Base-by-base conservation (phyloP, 306 rosid species). In the Cucumis melo region DNA sequence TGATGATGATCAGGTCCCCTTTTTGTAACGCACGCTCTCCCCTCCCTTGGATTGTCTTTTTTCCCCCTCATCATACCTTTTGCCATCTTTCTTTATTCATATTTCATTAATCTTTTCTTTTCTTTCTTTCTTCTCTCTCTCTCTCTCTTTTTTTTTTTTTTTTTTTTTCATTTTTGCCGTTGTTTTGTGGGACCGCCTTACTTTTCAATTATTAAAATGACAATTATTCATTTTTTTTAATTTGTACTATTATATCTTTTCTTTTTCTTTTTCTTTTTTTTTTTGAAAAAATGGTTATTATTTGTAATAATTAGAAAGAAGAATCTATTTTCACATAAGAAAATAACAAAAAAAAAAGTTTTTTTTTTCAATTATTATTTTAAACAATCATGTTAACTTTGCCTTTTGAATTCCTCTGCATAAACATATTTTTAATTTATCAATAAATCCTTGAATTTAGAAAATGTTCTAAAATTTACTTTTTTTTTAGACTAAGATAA, bases 141-240 rank as follows among this genome's bases (percentile, higher is more conserved):
- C n/a, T n/a, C n/a, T n/a, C n/a, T n/a, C n/a, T n/a, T n/a, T n/a
- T n/a, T n/a, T n/a, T n/a, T n/a, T n/a, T n/a, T n/a, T n/a, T n/a
- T 2, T 29, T 6, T 61, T 10, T 0, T 24, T 29, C 14, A 0
- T 29, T 32, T 14, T 15, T 8, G 17, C 53, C 53, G 1, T 62
- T 62, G 12, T 29, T 62, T 29, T 17, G 10, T 39, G 73, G 73
- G 21, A 29, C 73, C 51, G 20, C 3, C 51, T 38, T 39, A 16
- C 73, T 39, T 65, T n/a, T 65, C 73, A 65, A 65, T 65, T 65
- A 65, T 65, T 65, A 64, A 34, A 36, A 64, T 64, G 24, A 19
- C 48, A 64, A 64, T 64, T 64, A 64, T 36, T 64, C 72, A 36
- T 36, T 65, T 63, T 63, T 29, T 32, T 51, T 51, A 15, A 51